These are phyloP conservation scores for Croton setiger DNA, from an alignment of 441 rosid genomes.

Conservation along the genomic window DNA sequence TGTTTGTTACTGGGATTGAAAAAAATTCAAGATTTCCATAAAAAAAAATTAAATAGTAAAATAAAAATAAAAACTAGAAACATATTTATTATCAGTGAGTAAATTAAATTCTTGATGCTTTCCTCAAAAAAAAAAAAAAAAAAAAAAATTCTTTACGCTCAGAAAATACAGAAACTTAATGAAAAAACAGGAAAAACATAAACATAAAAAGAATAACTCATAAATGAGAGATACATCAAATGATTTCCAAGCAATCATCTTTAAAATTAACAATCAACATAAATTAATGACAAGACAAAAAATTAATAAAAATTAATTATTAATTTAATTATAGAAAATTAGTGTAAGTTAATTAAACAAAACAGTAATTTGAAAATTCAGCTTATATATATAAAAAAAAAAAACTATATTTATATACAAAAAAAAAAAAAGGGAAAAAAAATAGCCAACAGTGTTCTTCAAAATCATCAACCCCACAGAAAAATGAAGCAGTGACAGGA, in stretches of 20 bases:
- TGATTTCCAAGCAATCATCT: background rate
- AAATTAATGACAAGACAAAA: background rate
- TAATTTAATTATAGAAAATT: background rate
- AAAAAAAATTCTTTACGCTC: background rate
- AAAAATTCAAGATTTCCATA: background rate
- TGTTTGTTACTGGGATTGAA: background rate
- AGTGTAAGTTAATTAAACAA: background rate
- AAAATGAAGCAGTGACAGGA: background rate
- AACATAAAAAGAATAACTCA: background rate
- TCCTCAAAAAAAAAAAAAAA: too few species aligned
- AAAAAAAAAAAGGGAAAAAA: constrained; percentile 4
- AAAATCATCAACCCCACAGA: constrained; percentile 6
- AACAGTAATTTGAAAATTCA: background rate
- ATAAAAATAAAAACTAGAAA: background rate
- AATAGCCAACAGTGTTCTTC: background rate
- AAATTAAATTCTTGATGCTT: background rate
- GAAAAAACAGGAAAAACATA: background rate
- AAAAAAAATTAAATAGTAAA: background rate
- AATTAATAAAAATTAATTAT: background rate
- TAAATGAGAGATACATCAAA: constrained; percentile 2
- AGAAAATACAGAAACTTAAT: background rate
- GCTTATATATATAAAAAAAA: background rate
- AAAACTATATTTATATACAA: background rate
- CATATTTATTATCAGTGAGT: background rate
- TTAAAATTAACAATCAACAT: background rate